These are phyloP conservation scores for Mycena indigotica DNA, from an alignment of 768 basidiomycete species.

Conservation along the genomic window DNA sequence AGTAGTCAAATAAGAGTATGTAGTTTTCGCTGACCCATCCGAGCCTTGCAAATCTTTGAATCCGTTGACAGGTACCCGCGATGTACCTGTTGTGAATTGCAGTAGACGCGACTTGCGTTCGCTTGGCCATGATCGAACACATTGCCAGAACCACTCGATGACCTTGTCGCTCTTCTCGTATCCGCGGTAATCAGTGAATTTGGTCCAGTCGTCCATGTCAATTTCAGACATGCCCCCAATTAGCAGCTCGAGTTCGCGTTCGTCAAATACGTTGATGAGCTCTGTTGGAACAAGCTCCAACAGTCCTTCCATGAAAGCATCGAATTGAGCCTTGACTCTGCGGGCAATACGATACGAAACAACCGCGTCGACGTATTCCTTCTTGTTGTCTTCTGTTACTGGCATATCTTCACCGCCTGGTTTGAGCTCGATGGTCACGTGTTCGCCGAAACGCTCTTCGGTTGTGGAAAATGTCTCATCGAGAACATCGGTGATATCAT, in stretches of 20 bases:
- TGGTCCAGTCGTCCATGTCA: conserved; percentile 93
- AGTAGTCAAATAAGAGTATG: neutral
- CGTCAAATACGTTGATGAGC: conserved; percentile 87
- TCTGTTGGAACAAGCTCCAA: conserved; percentile 83
- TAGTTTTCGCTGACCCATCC: conserved; percentile 54
- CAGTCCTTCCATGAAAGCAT: conserved; percentile 84
- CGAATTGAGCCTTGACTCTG: conserved; percentile 82
- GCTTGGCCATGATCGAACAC: conserved; percentile 85
- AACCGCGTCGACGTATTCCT: conserved; percentile 74
- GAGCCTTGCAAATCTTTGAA: conserved; percentile 95
- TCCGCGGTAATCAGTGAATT: conserved; percentile 90
- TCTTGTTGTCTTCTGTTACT: conserved; percentile 77
- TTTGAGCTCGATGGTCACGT: conserved; percentile 66
- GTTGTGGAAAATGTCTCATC: conserved; percentile 74
- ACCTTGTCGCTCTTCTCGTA: conserved; percentile 86
- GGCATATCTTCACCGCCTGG: conserved; percentile 59
- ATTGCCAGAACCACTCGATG: conserved; percentile 97
- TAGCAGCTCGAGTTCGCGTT: conserved; percentile 83
- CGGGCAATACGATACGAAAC: conserved; percentile 83
- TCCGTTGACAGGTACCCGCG: conserved; percentile 86
- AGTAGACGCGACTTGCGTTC: conserved; percentile 85
- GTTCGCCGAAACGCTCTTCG: conserved; percentile 77
- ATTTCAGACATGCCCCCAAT: conserved; percentile 95
- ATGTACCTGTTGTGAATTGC: conserved; percentile 88
- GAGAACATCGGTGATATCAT: conserved; percentile 73